Evolutionary conservation across 371 early-diverging fungal species (phyloP), one percentile per base, ranked within the genome.

Genomic region (Mortierella sp.): DNA sequence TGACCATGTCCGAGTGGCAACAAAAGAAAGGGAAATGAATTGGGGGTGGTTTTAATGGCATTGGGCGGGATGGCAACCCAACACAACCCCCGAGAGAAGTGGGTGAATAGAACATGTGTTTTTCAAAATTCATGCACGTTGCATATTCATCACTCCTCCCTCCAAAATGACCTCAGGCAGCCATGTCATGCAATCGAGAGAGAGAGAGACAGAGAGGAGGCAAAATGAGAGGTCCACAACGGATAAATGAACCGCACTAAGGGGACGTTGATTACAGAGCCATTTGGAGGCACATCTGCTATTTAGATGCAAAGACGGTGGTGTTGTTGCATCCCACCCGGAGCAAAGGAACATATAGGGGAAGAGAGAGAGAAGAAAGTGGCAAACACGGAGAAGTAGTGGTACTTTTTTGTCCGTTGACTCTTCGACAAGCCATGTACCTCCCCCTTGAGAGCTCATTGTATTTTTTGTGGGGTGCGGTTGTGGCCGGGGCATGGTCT

Each of bases 361-460:
- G 65, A 32, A 27, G 56, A 56, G 29, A 55, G 24, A n/a, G 55
- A 27, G 56, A 56, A 29, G 16, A 12, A 29, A 32, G 60, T 16
- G 29, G 14, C 14, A 29, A 68, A 68, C 68, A 68, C 68, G 68
- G 68, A 68, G 68, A 8, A 38, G 68, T 5, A n/a, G 68, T 35
- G 54, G 54, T 51, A 6, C 32, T 63, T 29, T 29, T 29, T 16
- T 38, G 38, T 51, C 46, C 72, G 41, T 68, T 48, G 41, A 35
- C 51, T 55, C 16, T 27, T 29, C 49, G 21, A 46, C 32, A 72
- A 51, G 46, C 24, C 12, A 46, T 72, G 46, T 29, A 6, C 44
- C 44, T 71, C 29, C 12, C 71, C 54, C 54, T 73, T 73, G 73
- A 73, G 73, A 73, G 73, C 73, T 41, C 68, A 38, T 21, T 68